phyloP scores from a whole-genome alignment of 192 early-diverging fungal genomes.

The Podochytrium sp. region DNA sequence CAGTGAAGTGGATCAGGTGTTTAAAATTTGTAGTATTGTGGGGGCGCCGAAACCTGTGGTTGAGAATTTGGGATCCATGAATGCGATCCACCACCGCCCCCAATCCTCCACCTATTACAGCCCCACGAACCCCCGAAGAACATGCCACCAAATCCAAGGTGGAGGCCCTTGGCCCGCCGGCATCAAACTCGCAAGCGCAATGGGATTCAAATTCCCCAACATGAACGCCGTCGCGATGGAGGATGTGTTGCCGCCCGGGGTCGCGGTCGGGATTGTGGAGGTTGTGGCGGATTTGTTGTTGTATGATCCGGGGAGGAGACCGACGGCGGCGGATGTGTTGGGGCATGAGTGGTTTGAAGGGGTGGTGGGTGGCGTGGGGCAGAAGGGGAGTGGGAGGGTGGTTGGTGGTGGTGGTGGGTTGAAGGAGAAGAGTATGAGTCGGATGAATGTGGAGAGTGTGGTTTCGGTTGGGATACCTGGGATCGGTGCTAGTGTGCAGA shows the following conservation, averaged over 20 bases:
- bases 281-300: conserved; percentile 74
- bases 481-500: no score
- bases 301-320: conserved; percentile 78
- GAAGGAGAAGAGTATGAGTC: no score
- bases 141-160: conserved; percentile 32
- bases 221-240: conserved; percentile 48
- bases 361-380: conserved; percentile 15
- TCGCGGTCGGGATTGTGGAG: conserved; percentile 54
- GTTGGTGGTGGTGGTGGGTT: background rate
- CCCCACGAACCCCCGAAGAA: background rate
- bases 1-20: conserved; percentile 92
- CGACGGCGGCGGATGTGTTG: conserved; percentile 77
- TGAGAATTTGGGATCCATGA: background rate
- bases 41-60: conserved; percentile 70
- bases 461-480: no score
- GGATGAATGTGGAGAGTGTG: no score
- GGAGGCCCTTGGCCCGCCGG: conserved; percentile 60
- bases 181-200: conserved; percentile 48
- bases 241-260: conserved; percentile 63
- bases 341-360: conserved; percentile 63
- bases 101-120: background rate
- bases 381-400: background rate
- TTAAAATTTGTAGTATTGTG: conserved; percentile 78
- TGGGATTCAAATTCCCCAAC: conserved; percentile 60
- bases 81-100: background rate